phyloP scores from a whole-genome alignment of 208 protist genomes.

The Phytomonas sp. region DNA sequence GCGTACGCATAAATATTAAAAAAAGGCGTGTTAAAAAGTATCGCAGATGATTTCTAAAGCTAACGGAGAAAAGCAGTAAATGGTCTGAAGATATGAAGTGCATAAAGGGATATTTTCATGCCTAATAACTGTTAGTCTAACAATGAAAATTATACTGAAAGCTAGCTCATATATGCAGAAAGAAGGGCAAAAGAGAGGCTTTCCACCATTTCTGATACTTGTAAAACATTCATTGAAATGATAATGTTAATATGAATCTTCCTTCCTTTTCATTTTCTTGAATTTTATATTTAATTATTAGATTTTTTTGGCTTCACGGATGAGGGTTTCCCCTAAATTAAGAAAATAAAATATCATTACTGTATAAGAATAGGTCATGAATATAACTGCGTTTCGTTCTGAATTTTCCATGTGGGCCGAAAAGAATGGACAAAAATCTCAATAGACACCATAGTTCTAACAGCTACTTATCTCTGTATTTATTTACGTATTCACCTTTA shows the following conservation, averaged over 20 bases:
- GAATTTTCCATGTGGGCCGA: not conserved
- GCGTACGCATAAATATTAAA: not conserved
- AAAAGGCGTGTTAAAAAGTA: not conserved
- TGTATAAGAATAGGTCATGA: not conserved
- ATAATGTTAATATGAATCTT: not conserved
- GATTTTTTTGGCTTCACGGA: not conserved
- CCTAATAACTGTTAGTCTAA: not conserved
- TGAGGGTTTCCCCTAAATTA: not conserved
- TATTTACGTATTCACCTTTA: not conserved
- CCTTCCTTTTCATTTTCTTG: not conserved
- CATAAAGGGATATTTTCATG: not conserved
- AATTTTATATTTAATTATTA: not conserved
- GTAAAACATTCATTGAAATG: not conserved
- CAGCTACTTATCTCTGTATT: not conserved
- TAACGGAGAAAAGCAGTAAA: not conserved
- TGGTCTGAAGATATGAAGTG: not conserved
- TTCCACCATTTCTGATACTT: not conserved
- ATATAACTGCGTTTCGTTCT: not conserved
- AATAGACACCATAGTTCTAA: not conserved
- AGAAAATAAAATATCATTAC: not conserved
- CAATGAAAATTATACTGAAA: not conserved
- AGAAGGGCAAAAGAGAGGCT: not conserved
- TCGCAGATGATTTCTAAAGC: not conserved
- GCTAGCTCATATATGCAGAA: not conserved
- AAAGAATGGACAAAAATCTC: not conserved